These are phyloP conservation scores for Boletus fagicola DNA, from an alignment of 768 basidiomycete genomes.

Conservation along the genomic window DNA sequence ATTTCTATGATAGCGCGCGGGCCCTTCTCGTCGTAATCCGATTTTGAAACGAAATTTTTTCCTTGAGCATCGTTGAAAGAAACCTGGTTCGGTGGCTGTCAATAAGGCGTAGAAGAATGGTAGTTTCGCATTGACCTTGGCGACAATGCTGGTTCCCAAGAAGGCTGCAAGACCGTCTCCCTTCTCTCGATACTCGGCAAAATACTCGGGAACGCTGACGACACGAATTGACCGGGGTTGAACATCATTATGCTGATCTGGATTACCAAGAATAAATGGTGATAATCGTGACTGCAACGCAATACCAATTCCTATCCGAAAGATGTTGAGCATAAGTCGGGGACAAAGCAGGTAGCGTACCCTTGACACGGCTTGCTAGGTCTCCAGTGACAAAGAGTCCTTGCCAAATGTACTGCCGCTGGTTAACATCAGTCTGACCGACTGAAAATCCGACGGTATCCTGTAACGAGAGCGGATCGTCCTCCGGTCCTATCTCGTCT, in stretches of 20 bases:
- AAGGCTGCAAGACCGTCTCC: constrained; percentile 81
- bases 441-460: constrained; percentile 68
- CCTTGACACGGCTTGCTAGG: constrained; percentile 67
- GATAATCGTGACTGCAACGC: constrained; percentile 73
- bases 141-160: constrained; percentile 79
- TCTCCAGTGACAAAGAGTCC: constrained; percentile 82
- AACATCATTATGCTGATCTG: constrained; percentile 67
- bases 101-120: not conserved
- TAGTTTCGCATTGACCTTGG: constrained; percentile 54
- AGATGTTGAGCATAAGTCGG: not conserved
- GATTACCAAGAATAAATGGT: constrained; percentile 56
- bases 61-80: constrained; percentile 67
- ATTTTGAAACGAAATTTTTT: constrained; percentile 75
- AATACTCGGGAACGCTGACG: constrained; percentile 81
- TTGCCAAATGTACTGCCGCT: constrained; percentile 71
- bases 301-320: constrained; percentile 50
- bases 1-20: constrained; percentile 75
- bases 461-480: constrained; percentile 49
- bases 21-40: constrained; percentile 70
- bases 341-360: constrained; percentile 36
- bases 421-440: constrained; percentile 56
- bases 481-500: constrained; percentile 24
- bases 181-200: constrained; percentile 83
- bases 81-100: constrained; percentile 44
- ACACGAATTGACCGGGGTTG: constrained; percentile 66